These are phyloP conservation scores for Royoungia palumana DNA, from an alignment of 768 basidiomycete species.

Conservation along the genomic window DNA sequence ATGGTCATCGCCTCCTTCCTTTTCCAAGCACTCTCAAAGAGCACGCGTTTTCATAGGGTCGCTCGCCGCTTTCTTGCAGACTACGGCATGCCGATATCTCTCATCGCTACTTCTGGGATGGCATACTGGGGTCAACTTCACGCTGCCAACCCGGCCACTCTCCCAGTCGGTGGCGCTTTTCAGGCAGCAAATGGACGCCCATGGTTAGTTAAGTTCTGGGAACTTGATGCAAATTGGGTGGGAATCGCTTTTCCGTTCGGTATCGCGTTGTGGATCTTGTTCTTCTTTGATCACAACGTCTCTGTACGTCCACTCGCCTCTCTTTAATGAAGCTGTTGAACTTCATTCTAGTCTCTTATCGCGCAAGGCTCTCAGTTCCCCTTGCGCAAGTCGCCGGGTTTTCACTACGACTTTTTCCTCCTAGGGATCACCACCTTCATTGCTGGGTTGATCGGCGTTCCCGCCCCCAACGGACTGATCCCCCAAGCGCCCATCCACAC, in stretches of 20 bases:
- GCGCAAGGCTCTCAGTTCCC: constrained; percentile 89
- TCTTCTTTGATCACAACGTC: constrained; percentile 95
- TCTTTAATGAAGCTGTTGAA: neutral
- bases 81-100: constrained; percentile 88
- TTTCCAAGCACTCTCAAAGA: constrained; percentile 62
- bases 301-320: constrained; percentile 47
- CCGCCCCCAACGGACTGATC: constrained; percentile 83
- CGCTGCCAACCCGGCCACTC: constrained; percentile 52
- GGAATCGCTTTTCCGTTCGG: constrained; percentile 89
- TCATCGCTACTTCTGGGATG: constrained; percentile 70
- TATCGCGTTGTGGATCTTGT: constrained; percentile 81
- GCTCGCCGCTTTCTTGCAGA: constrained; percentile 75
- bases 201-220: constrained; percentile 90
- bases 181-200: constrained; percentile 64
- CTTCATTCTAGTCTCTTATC: constrained; percentile 67
- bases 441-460: constrained; percentile 79
- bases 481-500: constrained; percentile 95
- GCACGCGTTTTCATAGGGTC: constrained; percentile 67
- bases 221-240: constrained; percentile 84
- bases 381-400: constrained; percentile 84
- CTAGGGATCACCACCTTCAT: constrained; percentile 89
- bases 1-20: constrained; percentile 76
- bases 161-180: constrained; percentile 70
- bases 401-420: constrained; percentile 87
- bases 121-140: constrained; percentile 87